Evolutionary conservation across 495 filamentous ascomycete species (phyloP), one percentile per base, ranked within the genome.

Genomic region (Penicillium tannophilum): DNA sequence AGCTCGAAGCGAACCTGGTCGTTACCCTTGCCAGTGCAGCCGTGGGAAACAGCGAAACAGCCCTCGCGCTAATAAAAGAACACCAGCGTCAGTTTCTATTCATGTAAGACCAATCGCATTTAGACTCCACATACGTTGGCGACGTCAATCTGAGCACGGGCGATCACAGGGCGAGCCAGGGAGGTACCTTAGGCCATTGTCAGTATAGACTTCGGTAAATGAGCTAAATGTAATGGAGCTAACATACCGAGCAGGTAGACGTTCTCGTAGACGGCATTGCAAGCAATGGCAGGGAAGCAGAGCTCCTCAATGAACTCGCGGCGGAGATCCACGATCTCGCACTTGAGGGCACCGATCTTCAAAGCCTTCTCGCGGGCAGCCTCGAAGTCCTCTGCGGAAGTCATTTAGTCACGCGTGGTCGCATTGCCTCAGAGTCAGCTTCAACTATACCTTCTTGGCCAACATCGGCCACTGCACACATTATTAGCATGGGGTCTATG

Each of bases 1-100:
- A 91, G 81, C 69, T 92, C 89, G 78, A 96, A 94, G 66, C 91
- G 86, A 58, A 95, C 89, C 73, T 92, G 88, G 72, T 93, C 89
- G 67, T 93, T 92, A 62, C 90, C 91, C 75, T 93, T 92, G 61
- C 90, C 90, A 24, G 91, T 93, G 79, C 88, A 92, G 57, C 90
- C 90, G 78, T 93, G 90, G 62, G 84, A 86, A 65, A 93, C 80
- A 75, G 62, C 86, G 59, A 73, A 71, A 63, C 75, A 77, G 63
- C 69, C 69, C 60, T 78, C 76, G 45, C 71, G 60, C 75, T 75
- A 53, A 60, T 58, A 10, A 7, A 17, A 43, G 8, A 49, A 46
- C 17, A 19, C 41, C 14, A 23, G 12, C 14, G 24, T 65, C 26
- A 59, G 44, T 31, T 7, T 20, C 16, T 17, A 45, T 35, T 28